Conservation (phyloP, 352 stramenopile species). For the Pilasporangium apinafurcum region DNA sequence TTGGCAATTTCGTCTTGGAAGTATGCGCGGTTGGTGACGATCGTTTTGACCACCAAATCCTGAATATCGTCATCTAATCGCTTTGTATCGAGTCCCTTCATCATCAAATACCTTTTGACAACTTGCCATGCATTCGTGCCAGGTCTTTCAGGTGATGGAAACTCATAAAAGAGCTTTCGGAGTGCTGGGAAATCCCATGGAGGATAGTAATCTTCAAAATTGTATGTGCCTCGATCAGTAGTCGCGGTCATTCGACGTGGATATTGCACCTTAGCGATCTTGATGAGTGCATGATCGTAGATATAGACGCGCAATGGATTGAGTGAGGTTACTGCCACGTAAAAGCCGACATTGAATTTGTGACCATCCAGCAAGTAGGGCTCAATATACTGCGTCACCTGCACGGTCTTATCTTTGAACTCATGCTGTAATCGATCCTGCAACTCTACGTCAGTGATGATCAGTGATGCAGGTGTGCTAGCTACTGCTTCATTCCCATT, state of each 20-base stretch:
- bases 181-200: slow-evolving; percentile 71
- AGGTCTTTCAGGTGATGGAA: slow-evolving; percentile 37
- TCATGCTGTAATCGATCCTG: slow-evolving; percentile 26
- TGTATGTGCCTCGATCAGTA: slow-evolving; percentile 42
- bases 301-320: slow-evolving; percentile 83
- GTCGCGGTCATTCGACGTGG: slow-evolving; percentile 27
- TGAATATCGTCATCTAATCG: slow-evolving; percentile 63
- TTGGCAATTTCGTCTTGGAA: slow-evolving; percentile 41
- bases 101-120: slow-evolving; percentile 54
- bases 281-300: slow-evolving; percentile 66
- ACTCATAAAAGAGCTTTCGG: slow-evolving; percentile 50
- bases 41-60: slow-evolving; percentile 45
- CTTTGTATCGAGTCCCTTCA: slow-evolving; percentile 52
- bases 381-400: slow-evolving; percentile 76
- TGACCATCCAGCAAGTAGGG: slow-evolving; percentile 80
- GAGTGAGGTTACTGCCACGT: slow-evolving; percentile 77
- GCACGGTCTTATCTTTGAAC: slow-evolving; percentile 45
- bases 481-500: slow-evolving; percentile 28
- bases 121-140: slow-evolving; percentile 68
- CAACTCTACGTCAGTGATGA: slow-evolving; percentile 43
- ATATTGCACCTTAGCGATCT: slow-evolving; percentile 67
- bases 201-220: slow-evolving; percentile 59
- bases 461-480: slow-evolving; percentile 15
- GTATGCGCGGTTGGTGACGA: slow-evolving; percentile 49
- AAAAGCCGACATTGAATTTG: slow-evolving; percentile 87